phyloP scores from a whole-genome alignment of 1,139 yeast species.

The Suhomyces anneliseae region DNA sequence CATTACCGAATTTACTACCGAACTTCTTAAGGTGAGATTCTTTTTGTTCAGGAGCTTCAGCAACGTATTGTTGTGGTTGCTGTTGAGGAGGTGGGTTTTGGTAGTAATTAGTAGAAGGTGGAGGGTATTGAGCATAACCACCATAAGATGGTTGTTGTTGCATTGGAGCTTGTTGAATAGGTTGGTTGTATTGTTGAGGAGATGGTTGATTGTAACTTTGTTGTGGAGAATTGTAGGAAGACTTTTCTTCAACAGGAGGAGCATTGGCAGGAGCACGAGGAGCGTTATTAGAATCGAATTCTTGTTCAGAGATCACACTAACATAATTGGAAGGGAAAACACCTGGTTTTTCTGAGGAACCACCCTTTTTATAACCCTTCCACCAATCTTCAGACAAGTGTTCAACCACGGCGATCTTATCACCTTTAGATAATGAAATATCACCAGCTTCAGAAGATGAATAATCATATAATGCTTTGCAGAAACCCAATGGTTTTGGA shows the following conservation, averaged over 20 bases:
- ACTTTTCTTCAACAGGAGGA: conserved; percentile 17
- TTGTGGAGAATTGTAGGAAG: conserved; percentile 17
- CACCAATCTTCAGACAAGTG: conserved; percentile 89
- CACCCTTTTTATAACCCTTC: conserved; percentile 60
- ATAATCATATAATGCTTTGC: conserved; percentile 74
- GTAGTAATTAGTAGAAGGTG: conserved; percentile 46
- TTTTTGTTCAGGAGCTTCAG: conserved; percentile 12
- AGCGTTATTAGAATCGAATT: conserved; percentile 21
- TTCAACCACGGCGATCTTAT: conserved; percentile 66
- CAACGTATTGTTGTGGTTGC: conserved; percentile 9
- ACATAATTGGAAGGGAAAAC: conserved; percentile 92
- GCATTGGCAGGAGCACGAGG: conserved; percentile 11
- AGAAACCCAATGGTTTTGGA: conserved; percentile 37
- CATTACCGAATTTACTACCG: conserved; percentile 86
- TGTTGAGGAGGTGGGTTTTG: conserved; percentile 35
- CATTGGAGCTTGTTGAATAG: conserved; percentile 10
- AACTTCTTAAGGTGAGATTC: conserved; percentile 55
- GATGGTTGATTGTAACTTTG: conserved; percentile 16
- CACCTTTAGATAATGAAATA: conserved; percentile 62
- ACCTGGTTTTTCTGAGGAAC: conserved; percentile 55
- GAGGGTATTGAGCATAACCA: conserved; percentile 52
- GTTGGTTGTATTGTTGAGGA: conserved; percentile 17
- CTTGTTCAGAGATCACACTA: conserved; percentile 42
- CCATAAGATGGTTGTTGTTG: conserved; percentile 38
- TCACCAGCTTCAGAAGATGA: conserved; percentile 73